Evolutionary conservation across 805 yeast species (phyloP), one percentile per base, ranked within the genome.

Genomic region (Pichia membranifaciens): DNA sequence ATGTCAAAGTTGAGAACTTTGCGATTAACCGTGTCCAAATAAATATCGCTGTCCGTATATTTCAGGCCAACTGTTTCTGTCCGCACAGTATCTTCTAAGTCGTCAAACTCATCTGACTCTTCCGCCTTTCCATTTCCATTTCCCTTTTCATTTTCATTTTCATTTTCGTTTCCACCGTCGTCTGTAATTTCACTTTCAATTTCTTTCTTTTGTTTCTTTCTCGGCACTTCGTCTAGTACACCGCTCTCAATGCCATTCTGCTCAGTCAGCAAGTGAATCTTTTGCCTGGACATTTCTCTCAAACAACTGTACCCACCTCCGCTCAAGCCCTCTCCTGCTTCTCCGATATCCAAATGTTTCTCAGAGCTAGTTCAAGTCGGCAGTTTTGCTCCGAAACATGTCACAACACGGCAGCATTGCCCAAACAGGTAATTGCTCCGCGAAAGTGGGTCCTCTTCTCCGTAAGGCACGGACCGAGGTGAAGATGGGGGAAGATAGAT

Each of bases 1-100:
- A 75, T 73, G 59, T 85, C 95, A 59, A 87, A 86, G 58, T 87
- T 87, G 17, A 79, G 63, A 4, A 63, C 53, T 8, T 61, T 53
- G 34, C 78, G 58, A 51, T 77, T 69, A 34, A 78, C 59, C n/a
- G 74, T 68, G 32, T 69, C 72, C 13, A 72, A 55, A 50, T 72
- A 71, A 15, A 57, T 50, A 33, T 57, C 50, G 9, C 44, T 39
- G 33, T 53, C 47, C 21, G 44, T 41, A 15, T 17, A 17, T 36
- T 36, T 49, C 1, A 17, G 15, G 17, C 34, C 20, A 23, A 23
- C 22, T 4, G 17, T 17, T 3, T 23, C 4, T 2, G 34, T 16
- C 18, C 25, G 32, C 2, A 38, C 34, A 4, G 43, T n/a, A 12
- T 49, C 54, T 7, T 43, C 47, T 5, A 39, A 20, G 22, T 51